Conservation (phyloP, 2,329 filamentous ascomycete genomes). For the Colletotrichum sp. region DNA sequence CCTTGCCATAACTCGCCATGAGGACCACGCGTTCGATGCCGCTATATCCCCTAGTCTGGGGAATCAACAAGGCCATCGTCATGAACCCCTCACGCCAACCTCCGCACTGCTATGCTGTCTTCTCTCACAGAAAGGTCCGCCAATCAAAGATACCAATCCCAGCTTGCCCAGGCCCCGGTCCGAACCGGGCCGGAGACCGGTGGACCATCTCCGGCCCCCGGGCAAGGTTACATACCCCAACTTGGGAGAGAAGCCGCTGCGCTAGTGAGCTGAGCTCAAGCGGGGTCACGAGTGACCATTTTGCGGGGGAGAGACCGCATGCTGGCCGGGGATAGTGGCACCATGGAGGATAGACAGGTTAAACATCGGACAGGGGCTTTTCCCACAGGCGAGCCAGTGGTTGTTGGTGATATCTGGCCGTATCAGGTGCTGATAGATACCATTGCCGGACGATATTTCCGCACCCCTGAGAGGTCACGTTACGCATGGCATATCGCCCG, state of each 20-base stretch:
- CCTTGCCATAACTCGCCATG: not conserved
- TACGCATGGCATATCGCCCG: not conserved
- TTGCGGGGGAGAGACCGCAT: slow-evolving; percentile 3
- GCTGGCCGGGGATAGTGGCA: not conserved
- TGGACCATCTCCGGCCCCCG: not conserved
- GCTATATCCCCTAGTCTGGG: not conserved
- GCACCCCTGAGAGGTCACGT: not conserved
- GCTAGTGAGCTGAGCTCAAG: not conserved
- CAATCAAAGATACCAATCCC: slow-evolving; percentile 2
- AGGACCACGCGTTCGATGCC: not conserved
- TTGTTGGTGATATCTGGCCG: not conserved
- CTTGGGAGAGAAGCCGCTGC: not conserved
- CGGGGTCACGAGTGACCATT: not conserved
- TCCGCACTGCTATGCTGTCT: not conserved
- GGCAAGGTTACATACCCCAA: slow-evolving; percentile 16
- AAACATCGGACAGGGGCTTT: not conserved
- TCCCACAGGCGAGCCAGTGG: not conserved
- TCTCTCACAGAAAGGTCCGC: not conserved
- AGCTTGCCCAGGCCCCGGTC: not conserved
- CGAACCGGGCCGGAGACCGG: slow-evolving; percentile 12
- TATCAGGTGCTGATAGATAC: not conserved
- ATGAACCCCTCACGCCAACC: not conserved
- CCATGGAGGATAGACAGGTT: not conserved
- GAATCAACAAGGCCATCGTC: not conserved
- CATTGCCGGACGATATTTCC: not conserved